Conservation (phyloP, 768 basidiomycete genomes). For the Cubamyces lactineus region DNA sequence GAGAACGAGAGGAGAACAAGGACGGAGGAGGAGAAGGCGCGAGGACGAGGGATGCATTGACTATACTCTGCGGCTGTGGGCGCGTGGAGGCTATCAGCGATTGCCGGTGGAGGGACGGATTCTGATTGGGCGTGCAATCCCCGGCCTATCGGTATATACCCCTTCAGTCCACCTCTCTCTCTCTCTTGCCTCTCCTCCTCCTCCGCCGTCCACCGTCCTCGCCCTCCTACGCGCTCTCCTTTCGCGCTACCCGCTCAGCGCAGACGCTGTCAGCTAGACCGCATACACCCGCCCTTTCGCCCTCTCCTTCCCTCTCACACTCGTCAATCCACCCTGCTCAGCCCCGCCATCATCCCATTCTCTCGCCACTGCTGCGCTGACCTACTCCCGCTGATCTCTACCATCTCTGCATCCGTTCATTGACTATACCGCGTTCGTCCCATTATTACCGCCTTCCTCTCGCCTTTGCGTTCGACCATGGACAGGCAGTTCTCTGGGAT, state of each 20-base stretch:
- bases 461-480: not conserved
- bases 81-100: constrained; percentile 17
- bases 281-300: constrained; percentile 4
- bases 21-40: not conserved
- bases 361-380: constrained; percentile 9
- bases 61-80: not conserved
- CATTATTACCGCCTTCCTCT: not conserved
- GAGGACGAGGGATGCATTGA: constrained; percentile 7
- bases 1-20: not conserved
- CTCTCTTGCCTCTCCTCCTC: constrained; percentile 1
- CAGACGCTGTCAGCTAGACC: not conserved
- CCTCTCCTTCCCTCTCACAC: not conserved
- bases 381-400: constrained; percentile 7
- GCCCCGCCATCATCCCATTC: not conserved
- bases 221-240: not conserved
- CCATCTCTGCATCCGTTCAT: constrained; percentile 1
- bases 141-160: constrained; percentile 22
- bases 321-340: not conserved
- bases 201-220: not conserved
- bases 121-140: constrained; percentile 14
- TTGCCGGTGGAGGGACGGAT: constrained; percentile 8
- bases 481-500: not conserved
- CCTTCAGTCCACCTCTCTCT: constrained; percentile 1
- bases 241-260: not conserved
- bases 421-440: not conserved